These are phyloP conservation scores for Lasiodiplodia theobromae DNA, from an alignment of 2,329 filamentous ascomycete genomes.

Conservation along the genomic window DNA sequence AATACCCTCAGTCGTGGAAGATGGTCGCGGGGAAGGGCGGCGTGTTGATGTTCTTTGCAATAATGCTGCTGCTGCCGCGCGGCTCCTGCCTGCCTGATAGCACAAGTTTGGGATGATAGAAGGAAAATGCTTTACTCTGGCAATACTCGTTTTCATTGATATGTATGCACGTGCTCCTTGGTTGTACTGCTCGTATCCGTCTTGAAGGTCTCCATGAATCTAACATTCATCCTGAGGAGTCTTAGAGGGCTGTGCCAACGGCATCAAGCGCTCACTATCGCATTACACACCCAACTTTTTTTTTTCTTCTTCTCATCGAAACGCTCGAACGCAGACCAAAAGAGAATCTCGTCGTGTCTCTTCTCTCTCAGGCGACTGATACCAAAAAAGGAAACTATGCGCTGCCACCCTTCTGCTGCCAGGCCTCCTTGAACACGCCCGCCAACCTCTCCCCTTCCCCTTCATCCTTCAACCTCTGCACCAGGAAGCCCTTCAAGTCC, in stretches of 20 bases:
- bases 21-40: conserved; percentile 3
- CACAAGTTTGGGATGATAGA: conserved; percentile 28
- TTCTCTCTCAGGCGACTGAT: too few species aligned
- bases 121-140: conserved; percentile 27
- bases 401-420: conserved; percentile 55
- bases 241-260: neutral
- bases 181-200: neutral
- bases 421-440: conserved; percentile 73
- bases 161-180: conserved; percentile 26
- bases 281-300: neutral
- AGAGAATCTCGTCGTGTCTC: too few species aligned
- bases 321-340: too few species aligned
- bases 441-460: conserved; percentile 69
- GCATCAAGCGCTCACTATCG: neutral
- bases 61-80: conserved; percentile 17
- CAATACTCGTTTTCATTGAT: neutral
- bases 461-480: conserved; percentile 78
- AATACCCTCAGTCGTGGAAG: conserved; percentile 26
- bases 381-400: neutral
- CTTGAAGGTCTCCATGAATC: neutral
- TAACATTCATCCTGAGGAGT: neutral
- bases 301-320: neutral
- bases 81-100: conserved; percentile 26
- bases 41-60: conserved; percentile 24
- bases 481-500: conserved; percentile 81